phyloP scores from a whole-genome alignment of 1,284 basidiomycete species.

The Amylostereum areolatum region DNA sequence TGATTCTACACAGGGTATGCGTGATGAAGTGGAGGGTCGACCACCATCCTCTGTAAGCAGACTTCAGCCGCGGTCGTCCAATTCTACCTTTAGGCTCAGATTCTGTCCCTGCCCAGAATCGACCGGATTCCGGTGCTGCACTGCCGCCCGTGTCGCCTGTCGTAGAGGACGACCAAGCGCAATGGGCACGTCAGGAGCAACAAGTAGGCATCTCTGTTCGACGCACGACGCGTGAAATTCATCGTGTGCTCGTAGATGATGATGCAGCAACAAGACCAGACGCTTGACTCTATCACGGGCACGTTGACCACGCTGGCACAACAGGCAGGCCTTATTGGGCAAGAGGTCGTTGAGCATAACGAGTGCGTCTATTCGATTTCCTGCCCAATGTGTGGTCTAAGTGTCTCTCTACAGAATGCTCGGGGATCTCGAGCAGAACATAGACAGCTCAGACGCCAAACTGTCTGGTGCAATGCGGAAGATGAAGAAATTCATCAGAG shows the following conservation, averaged over 20 bases:
- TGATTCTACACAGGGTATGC: constrained; percentile 58
- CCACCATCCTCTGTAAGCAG: constrained; percentile 8
- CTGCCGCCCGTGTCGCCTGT: constrained; percentile 9
- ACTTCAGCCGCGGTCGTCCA: constrained; percentile 1
- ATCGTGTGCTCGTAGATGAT: constrained; percentile 50
- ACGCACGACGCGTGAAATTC: neutral
- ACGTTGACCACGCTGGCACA: constrained; percentile 76
- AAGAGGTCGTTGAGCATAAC: constrained; percentile 82
- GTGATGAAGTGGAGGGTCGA: constrained; percentile 41
- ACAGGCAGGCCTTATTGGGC: constrained; percentile 88
- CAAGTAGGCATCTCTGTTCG: constrained; percentile 42
- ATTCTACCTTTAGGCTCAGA: neutral
- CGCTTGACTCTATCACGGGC: constrained; percentile 80
- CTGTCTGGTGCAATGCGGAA: constrained; percentile 63
- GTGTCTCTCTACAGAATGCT: constrained; percentile 55
- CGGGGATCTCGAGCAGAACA: constrained; percentile 70
- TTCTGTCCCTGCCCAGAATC: neutral
- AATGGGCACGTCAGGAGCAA: constrained; percentile 82
- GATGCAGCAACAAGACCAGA: constrained; percentile 80
- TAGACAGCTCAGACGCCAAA: constrained; percentile 70
- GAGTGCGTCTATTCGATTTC: constrained; percentile 49
- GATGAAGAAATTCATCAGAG: constrained; percentile 76
- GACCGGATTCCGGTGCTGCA: neutral
- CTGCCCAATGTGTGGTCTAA: neutral
- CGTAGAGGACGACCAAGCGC: constrained; percentile 44